Conservation (phyloP, 257 asterid species). For the Craterostigma plantagineum region DNA sequence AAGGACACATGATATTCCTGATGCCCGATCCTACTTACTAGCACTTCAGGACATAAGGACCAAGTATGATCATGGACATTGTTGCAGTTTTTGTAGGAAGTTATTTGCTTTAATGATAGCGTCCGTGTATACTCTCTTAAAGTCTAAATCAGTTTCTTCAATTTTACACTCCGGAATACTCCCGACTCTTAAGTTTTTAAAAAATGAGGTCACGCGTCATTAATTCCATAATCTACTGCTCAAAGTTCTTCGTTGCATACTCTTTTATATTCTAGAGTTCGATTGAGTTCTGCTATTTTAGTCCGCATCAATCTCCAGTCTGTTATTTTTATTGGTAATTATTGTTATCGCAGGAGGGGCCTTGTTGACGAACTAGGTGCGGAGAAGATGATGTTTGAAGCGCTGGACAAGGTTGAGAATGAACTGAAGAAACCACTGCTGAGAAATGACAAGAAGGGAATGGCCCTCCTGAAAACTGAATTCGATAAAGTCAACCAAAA, state of each 20-base stretch:
- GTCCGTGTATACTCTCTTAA: too few relatives aligned
- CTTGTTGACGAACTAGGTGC: slow-evolving; percentile 64
- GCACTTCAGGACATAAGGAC: slow-evolving; percentile 66
- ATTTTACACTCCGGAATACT: too few relatives aligned
- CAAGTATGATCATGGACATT: slow-evolving; percentile 39
- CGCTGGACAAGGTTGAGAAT: slow-evolving; percentile 77
- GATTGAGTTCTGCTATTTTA: too few relatives aligned
- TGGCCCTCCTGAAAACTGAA: slow-evolving; percentile 60
- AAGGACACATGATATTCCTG: slow-evolving; percentile 66
- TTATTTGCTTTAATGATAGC: neutral
- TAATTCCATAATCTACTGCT: too few relatives aligned
- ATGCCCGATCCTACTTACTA: slow-evolving; percentile 71
- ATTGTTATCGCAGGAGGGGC: slow-evolving; percentile 71
- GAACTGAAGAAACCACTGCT: slow-evolving; percentile 70
- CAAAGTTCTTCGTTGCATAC: too few relatives aligned
- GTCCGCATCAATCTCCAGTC: too few relatives aligned
- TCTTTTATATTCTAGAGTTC: too few relatives aligned
- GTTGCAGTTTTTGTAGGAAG: slow-evolving; percentile 4
- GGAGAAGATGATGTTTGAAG: slow-evolving; percentile 73
- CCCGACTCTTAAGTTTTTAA: too few relatives aligned
- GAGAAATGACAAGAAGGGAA: slow-evolving; percentile 86
- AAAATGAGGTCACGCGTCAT: too few relatives aligned
- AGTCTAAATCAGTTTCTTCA: too few relatives aligned
- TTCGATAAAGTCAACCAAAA: slow-evolving; percentile 83
- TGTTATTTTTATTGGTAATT: neutral